These are phyloP conservation scores for Hyparrhenia diplandra DNA, from an alignment of 176 grass and related monocot species.

Conservation along the genomic window DNA sequence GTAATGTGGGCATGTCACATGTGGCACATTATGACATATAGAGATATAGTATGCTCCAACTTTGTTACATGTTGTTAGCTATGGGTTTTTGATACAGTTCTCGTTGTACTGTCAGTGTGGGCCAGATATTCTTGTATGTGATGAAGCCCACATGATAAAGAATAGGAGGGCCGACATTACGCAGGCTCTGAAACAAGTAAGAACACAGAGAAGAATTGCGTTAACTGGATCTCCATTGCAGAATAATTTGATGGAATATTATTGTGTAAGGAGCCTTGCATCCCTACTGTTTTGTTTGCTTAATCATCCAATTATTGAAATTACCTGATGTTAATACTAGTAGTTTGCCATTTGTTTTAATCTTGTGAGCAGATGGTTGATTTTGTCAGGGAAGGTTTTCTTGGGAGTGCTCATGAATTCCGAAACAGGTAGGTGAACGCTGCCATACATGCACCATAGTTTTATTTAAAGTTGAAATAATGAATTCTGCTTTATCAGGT, in stretches of 20 bases:
- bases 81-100: conserved; percentile 37
- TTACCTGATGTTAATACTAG: conserved; percentile 16
- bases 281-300: conserved; percentile 7
- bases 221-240: conserved; percentile 96
- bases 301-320: conserved; percentile 13
- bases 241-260: conserved; percentile 99
- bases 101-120: conserved; percentile 56
- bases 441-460: not conserved
- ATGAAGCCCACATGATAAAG: conserved; percentile 99
- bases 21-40: not conserved
- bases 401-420: conserved; percentile 96
- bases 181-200: conserved; percentile 88
- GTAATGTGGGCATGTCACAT: conserved; percentile 3
- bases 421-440: conserved; percentile 64
- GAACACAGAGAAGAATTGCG: conserved; percentile 91
- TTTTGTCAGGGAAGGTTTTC: conserved; percentile 99
- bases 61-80: conserved; percentile 6
- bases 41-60: not conserved
- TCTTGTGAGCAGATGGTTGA: conserved; percentile 89
- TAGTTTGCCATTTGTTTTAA: conserved; percentile 31
- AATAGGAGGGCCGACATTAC: conserved; percentile 91
- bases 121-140: conserved; percentile 97
- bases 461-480: conserved; percentile 13
- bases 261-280: conserved; percentile 68
- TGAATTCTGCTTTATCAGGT: conserved; percentile 47